phyloP scores from a whole-genome alignment of 2,329 filamentous ascomycete species.

The Fusarium longipes region DNA sequence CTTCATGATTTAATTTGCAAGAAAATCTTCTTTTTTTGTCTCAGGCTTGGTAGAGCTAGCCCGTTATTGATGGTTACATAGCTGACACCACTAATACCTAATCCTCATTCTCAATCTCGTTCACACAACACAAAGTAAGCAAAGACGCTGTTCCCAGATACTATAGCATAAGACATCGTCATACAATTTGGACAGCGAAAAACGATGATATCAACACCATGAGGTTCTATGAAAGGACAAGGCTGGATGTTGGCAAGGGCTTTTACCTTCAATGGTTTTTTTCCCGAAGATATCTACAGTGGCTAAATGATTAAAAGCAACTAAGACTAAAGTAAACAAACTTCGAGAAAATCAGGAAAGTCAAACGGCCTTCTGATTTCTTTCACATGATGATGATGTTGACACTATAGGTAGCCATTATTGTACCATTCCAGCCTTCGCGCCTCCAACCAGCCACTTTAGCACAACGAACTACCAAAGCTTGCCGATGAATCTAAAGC shows the following conservation, averaged over 20 bases:
- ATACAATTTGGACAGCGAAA: too few species aligned
- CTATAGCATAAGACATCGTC: not conserved
- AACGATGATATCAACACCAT: not conserved
- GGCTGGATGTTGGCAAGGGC: not conserved
- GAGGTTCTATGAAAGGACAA: not conserved
- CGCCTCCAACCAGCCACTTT: constrained; percentile 4
- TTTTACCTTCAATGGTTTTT: not conserved
- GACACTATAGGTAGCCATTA: not conserved
- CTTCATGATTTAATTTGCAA: too few species aligned
- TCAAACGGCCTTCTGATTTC: not conserved
- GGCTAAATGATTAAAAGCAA: not conserved
- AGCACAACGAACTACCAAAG: not conserved
- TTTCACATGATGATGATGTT: not conserved
- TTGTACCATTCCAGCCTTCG: not conserved
- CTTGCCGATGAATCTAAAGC: not conserved
- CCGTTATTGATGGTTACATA: not conserved
- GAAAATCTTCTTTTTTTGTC: too few species aligned
- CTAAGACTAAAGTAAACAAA: not conserved
- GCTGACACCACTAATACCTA: not conserved
- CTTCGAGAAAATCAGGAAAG: not conserved
- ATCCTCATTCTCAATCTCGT: not conserved
- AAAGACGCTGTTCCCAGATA: not conserved
- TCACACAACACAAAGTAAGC: not conserved
- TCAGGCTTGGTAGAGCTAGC: too few species aligned
- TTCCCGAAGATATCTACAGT: not conserved